These are phyloP conservation scores for Nakaseomyces delphensis DNA, from an alignment of 1,139 yeast species.

Conservation along the genomic window DNA sequence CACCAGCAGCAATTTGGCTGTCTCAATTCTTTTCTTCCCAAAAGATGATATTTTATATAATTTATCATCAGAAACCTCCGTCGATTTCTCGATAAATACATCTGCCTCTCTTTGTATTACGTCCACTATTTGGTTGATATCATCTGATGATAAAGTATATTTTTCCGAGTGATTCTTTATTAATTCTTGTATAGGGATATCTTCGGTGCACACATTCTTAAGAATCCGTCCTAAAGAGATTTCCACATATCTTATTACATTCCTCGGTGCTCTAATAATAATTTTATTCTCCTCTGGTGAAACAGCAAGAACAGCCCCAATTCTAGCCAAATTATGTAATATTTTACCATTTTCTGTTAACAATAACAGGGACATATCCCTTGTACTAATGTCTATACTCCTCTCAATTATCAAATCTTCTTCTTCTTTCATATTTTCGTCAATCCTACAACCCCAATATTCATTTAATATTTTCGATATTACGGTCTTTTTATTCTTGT, in stretches of 20 bases:
- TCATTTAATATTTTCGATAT: conserved; percentile 31
- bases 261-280: conserved; percentile 28
- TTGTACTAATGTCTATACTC: conserved; percentile 27
- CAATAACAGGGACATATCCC: conserved; percentile 25
- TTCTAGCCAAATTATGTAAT: conserved; percentile 25
- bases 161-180: conserved; percentile 16
- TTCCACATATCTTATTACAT: conserved; percentile 33
- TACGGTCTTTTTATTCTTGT: conserved; percentile 18
- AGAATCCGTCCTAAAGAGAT: conserved; percentile 33
- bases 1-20: conserved; percentile 21
- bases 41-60: conserved; percentile 21
- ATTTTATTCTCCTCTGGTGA: conserved; percentile 29
- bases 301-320: conserved; percentile 30
- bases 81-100: conserved; percentile 16
- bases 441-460: conserved; percentile 35
- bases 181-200: conserved; percentile 27
- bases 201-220: conserved; percentile 33
- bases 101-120: conserved; percentile 22
- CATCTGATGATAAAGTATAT: conserved; percentile 8
- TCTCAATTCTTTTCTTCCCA: conserved; percentile 22
- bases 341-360: conserved; percentile 38
- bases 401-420: conserved; percentile 33
- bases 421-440: conserved; percentile 12
- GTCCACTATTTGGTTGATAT: conserved; percentile 13
- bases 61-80: conserved; percentile 5